phyloP scores from a whole-genome alignment of 2,329 filamentous ascomycete genomes.

The Daldinia eschscholtzii region DNA sequence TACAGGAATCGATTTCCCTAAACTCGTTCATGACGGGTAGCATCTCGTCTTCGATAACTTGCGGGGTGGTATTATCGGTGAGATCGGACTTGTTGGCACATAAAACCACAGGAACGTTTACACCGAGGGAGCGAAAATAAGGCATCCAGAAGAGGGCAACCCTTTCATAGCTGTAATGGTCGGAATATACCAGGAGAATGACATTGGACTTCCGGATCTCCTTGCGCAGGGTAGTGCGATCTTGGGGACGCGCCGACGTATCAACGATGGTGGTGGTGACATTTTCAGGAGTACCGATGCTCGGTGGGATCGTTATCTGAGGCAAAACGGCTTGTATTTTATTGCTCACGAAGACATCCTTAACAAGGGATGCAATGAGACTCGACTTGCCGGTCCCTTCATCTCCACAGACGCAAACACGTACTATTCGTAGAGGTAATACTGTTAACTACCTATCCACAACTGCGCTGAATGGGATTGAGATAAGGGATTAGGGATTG shows the following conservation, averaged over 20 bases:
- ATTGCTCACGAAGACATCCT: conserved; percentile 94
- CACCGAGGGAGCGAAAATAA: conserved; percentile 96
- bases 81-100: conserved; percentile 99
- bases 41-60: conserved; percentile 97
- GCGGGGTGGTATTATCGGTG: conserved; percentile 78
- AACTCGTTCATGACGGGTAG: conserved; percentile 98
- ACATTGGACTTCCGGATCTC: conserved; percentile 98
- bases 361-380: conserved; percentile 94
- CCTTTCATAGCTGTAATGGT: conserved; percentile 98
- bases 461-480: conserved; percentile 15
- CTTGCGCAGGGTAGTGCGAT: conserved; percentile 88
- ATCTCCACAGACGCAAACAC: conserved; percentile 96
- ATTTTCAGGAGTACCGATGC: conserved; percentile 93
- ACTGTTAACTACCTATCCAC: conserved; percentile 24
- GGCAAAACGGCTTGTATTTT: conserved; percentile 96
- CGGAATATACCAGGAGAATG: conserved; percentile 95
- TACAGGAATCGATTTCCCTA: conserved; percentile 98
- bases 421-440: conserved; percentile 64
- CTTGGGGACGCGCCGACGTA: conserved; percentile 93
- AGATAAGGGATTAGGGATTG: conserved; percentile 5
- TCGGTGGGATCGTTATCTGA: conserved; percentile 93
- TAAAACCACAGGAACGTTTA: conserved; percentile 96
- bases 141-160: conserved; percentile 99
- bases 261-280: conserved; percentile 98
- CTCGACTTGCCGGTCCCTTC: conserved; percentile 95